These are phyloP conservation scores for Terfezia claveryi DNA, from an alignment of 495 filamentous ascomycete genomes.

Conservation along the genomic window DNA sequence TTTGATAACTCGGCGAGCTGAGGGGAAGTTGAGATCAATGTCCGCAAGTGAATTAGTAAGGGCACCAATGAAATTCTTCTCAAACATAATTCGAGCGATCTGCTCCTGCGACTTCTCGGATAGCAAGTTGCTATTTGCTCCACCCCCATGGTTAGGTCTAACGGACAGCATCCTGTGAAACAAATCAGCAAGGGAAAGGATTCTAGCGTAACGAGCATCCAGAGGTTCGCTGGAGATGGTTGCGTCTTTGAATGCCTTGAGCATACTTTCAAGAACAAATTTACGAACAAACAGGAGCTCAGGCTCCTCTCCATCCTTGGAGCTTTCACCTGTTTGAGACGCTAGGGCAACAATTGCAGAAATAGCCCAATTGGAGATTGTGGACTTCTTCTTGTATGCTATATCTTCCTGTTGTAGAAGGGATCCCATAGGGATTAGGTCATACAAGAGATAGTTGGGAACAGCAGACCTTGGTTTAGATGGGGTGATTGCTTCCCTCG, in stretches of 20 bases:
- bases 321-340: slow-evolving; percentile 59
- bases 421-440: slow-evolving; percentile 57
- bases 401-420: slow-evolving; percentile 55
- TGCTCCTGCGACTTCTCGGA: slow-evolving; percentile 36
- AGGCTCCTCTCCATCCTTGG: slow-evolving; percentile 50
- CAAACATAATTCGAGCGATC: slow-evolving; percentile 86
- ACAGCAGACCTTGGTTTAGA: slow-evolving; percentile 85
- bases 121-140: slow-evolving; percentile 14
- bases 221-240: slow-evolving; percentile 52
- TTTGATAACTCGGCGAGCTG: slow-evolving; percentile 81
- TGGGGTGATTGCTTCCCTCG: slow-evolving; percentile 56
- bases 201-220: slow-evolving; percentile 67
- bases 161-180: slow-evolving; percentile 82
- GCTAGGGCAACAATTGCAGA: slow-evolving; percentile 71
- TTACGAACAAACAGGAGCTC: slow-evolving; percentile 80
- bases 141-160: slow-evolving; percentile 36
- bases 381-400: slow-evolving; percentile 55
- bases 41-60: slow-evolving; percentile 86
- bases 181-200: slow-evolving; percentile 68
- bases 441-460: slow-evolving; percentile 77
- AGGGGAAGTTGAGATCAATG: slow-evolving; percentile 84
- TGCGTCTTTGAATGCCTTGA: slow-evolving; percentile 83
- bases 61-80: slow-evolving; percentile 78
- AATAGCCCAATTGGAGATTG: slow-evolving; percentile 66
- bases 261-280: slow-evolving; percentile 81